These are phyloP conservation scores for Melastoma malabathricum DNA, from an alignment of 345 rosid genomes.

Conservation along the genomic window DNA sequence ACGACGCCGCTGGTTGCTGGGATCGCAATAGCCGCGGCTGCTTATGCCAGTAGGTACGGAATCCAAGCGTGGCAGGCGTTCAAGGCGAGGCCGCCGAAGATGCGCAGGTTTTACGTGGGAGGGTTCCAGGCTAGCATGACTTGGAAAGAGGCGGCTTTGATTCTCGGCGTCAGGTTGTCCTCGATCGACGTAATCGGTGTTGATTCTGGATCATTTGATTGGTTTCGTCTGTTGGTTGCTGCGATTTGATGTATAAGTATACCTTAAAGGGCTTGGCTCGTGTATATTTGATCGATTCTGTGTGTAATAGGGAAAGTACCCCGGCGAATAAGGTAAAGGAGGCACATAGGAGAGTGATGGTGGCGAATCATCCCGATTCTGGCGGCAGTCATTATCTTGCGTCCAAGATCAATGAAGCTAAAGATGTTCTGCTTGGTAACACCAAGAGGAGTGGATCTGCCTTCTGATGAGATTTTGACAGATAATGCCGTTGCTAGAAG, in stretches of 20 bases:
- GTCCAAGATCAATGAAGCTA: slow-evolving; percentile 58
- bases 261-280: background rate
- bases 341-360: slow-evolving; percentile 57
- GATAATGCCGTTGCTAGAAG: no score
- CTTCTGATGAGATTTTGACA: slow-evolving; percentile 19
- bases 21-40: slow-evolving; percentile 71
- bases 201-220: background rate
- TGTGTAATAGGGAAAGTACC: slow-evolving; percentile 33
- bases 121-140: slow-evolving; percentile 73
- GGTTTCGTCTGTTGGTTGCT: background rate
- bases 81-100: slow-evolving; percentile 53
- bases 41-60: slow-evolving; percentile 65
- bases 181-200: background rate
- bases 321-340: slow-evolving; percentile 45
- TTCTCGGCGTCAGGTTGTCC: slow-evolving; percentile 66
- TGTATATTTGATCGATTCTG: background rate
- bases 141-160: slow-evolving; percentile 72
- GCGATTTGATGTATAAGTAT: background rate
- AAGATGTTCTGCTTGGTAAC: slow-evolving; percentile 49
- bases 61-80: slow-evolving; percentile 85
- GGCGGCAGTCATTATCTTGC: slow-evolving; percentile 68
- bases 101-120: slow-evolving; percentile 68
- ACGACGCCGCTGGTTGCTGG: slow-evolving; percentile 67
- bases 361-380: slow-evolving; percentile 64
- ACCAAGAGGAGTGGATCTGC: slow-evolving; percentile 34